These are phyloP conservation scores for Cerrena zonata DNA, from an alignment of 1,284 basidiomycete species.

Conservation along the genomic window DNA sequence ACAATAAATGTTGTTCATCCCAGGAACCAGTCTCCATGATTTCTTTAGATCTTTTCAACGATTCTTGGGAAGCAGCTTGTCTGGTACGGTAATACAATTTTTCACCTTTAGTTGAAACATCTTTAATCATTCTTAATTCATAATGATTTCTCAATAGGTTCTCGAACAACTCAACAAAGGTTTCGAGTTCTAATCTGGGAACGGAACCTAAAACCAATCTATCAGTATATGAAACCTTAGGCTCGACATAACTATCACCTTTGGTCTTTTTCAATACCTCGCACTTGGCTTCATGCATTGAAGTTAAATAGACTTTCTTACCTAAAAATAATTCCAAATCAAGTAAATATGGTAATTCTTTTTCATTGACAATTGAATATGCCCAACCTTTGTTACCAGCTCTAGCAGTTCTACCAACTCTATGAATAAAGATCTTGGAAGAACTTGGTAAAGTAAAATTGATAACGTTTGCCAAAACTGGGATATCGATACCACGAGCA, in stretches of 20 bases:
- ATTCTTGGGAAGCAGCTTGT: too few relatives aligned
- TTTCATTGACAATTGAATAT: constrained; percentile 85
- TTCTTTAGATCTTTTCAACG: too few relatives aligned
- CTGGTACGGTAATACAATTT: too few relatives aligned
- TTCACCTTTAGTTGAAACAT: too few relatives aligned
- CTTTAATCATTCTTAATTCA: too few relatives aligned
- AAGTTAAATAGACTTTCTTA: constrained; percentile 61
- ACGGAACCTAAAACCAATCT: constrained; percentile 78
- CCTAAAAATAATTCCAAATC: constrained; percentile 95
- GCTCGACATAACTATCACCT: constrained; percentile 5
- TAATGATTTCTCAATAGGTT: too few relatives aligned
- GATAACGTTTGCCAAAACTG: constrained; percentile 89
- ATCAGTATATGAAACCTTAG: constrained; percentile 79
- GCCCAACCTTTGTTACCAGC: constrained; percentile 94
- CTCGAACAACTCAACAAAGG: constrained; percentile 41
- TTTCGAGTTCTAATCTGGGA: constrained; percentile 62
- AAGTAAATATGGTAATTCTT: constrained; percentile 85
- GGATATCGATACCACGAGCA: constrained; percentile 93
- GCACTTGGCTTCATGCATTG: too few relatives aligned
- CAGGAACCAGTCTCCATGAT: too few relatives aligned
- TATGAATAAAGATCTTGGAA: constrained; percentile 90
- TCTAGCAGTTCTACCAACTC: constrained; percentile 93
- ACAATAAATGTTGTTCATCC: too few relatives aligned
- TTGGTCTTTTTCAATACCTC: neutral
- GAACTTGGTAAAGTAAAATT: constrained; percentile 98